Conservation (phyloP, 2,329 filamentous ascomycete species). For the Fusarium longipes region DNA sequence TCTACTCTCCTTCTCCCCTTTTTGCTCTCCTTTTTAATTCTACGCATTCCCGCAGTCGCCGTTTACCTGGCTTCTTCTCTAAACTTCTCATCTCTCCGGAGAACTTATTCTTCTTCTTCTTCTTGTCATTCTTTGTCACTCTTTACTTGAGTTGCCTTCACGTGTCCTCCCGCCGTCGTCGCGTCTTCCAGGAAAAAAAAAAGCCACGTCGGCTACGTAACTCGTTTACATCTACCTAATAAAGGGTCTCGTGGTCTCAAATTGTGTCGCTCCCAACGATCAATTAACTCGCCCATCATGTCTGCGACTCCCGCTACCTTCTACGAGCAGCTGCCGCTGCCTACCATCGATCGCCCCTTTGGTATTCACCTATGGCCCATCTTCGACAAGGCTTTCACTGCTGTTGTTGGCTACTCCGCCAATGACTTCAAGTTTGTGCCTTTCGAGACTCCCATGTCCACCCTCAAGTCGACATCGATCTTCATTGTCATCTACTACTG, state of each 20-base stretch:
- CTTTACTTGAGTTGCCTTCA: conserved; percentile 36
- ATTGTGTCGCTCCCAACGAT: conserved; percentile 23
- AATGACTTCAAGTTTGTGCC: conserved; percentile 87
- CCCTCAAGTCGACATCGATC: conserved; percentile 81
- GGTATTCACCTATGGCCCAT: conserved; percentile 93
- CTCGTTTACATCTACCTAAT: conserved; percentile 28
- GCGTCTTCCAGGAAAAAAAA: conserved; percentile 38
- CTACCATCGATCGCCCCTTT: conserved; percentile 91
- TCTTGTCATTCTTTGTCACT: conserved; percentile 53
- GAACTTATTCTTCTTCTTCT: conserved; percentile 51
- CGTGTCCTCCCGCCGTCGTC: conserved; percentile 46
- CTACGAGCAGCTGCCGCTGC: conserved; percentile 70
- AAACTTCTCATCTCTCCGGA: conserved; percentile 40
- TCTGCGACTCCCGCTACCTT: conserved; percentile 57
- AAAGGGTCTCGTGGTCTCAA: conserved; percentile 17
- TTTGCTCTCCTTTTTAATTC: conserved; percentile 44
- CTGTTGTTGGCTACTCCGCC: conserved; percentile 81
- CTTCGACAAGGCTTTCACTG: conserved; percentile 87
- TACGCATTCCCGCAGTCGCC: conserved; percentile 40
- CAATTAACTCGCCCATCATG: conserved; percentile 48
- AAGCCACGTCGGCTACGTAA: conserved; percentile 40
- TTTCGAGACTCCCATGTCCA: conserved; percentile 89
- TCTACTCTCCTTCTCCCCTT: conserved; percentile 44
- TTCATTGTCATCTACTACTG: conserved; percentile 91
- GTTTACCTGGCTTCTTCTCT: conserved; percentile 32